A percentile compares a stretch with the other conserved stretches of the same genome.
Evolutionary conservation across 345 rosid species (phyloP).

Genomic region (Hypericum androsaemum): DNA sequence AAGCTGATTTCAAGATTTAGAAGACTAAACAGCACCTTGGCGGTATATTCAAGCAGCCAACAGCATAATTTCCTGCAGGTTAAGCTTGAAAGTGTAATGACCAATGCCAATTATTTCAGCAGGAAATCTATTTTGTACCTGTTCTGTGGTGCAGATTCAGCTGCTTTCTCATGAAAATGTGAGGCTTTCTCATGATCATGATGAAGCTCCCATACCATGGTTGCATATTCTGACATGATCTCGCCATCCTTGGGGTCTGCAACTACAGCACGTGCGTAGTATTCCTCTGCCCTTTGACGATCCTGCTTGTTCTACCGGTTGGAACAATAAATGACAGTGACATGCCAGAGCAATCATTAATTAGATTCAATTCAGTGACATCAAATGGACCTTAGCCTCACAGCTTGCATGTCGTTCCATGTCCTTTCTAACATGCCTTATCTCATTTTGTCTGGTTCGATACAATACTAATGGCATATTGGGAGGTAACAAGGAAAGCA

Average conservation of each 20-base stretch:
- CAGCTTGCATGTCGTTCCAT: no score
- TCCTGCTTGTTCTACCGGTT: conserved; percentile 40
- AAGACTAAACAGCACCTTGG: no score
- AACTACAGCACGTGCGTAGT: conserved; percentile 31
- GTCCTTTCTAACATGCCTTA: no score
- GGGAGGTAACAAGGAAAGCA: no score
- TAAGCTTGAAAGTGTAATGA: no score
- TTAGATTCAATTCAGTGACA: not conserved
- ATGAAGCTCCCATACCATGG: conserved; percentile 51
- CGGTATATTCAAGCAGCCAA: no score
- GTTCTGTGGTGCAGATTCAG: conserved; percentile 47
- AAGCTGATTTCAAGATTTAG: no score
- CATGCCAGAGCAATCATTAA: not conserved
- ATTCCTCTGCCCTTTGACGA: conserved; percentile 29
- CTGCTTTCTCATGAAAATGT: conserved; percentile 48
- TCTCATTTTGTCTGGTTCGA: no score
- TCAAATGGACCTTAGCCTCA: not conserved
- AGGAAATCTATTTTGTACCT: conserved; percentile 28
- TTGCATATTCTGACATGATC: conserved; percentile 50
- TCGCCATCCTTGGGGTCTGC: conserved; percentile 56
- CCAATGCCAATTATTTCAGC: no score
- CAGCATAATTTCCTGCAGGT: no score
- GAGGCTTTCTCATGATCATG: conserved; percentile 50
- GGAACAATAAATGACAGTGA: not conserved
- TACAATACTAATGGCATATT: no score